Conservation (phyloP, 177 flowering plant species). For the Telopea speciosissima region DNA sequence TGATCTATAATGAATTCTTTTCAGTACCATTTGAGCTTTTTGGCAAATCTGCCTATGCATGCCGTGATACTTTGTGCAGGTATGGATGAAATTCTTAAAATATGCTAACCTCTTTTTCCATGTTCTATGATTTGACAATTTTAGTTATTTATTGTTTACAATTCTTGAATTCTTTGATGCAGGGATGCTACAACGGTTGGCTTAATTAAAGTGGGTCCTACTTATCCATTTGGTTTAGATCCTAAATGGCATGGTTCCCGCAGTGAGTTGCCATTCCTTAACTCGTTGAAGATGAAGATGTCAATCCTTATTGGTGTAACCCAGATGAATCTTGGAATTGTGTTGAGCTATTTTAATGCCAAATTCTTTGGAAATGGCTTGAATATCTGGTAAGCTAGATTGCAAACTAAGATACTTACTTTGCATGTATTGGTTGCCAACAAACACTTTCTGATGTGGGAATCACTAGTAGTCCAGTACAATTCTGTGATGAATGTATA, state of each 20-base stretch:
- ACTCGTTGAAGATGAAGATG: conserved; percentile 99
- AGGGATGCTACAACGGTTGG: conserved; percentile 78
- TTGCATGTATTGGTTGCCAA: too few relatives aligned
- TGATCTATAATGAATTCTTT: conserved; percentile 93
- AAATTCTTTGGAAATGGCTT: conserved; percentile 46
- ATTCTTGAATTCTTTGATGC: conserved; percentile 13
- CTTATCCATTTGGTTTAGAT: conserved; percentile 95
- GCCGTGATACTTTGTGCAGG: conserved; percentile 90
- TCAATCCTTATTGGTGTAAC: conserved; percentile 92
- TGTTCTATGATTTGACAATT: background rate
- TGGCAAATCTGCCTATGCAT: conserved; percentile 82
- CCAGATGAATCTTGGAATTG: conserved; percentile 96
- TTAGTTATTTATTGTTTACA: conserved; percentile 1
- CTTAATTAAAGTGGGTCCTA: conserved; percentile 64
- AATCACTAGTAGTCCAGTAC: too few relatives aligned
- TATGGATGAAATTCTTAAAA: conserved; percentile 15
- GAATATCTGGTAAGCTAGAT: too few relatives aligned
- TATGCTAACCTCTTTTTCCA: background rate
- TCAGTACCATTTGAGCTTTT: conserved; percentile 86
- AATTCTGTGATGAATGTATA: too few relatives aligned
- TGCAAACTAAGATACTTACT: too few relatives aligned
- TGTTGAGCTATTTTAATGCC: conserved; percentile 86
- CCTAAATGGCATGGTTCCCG: conserved; percentile 94
- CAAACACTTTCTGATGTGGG: too few relatives aligned
- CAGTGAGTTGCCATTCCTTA: conserved; percentile 88